Conservation (phyloP, 257 asterid species). For the Capsicum rhomboideum region DNA sequence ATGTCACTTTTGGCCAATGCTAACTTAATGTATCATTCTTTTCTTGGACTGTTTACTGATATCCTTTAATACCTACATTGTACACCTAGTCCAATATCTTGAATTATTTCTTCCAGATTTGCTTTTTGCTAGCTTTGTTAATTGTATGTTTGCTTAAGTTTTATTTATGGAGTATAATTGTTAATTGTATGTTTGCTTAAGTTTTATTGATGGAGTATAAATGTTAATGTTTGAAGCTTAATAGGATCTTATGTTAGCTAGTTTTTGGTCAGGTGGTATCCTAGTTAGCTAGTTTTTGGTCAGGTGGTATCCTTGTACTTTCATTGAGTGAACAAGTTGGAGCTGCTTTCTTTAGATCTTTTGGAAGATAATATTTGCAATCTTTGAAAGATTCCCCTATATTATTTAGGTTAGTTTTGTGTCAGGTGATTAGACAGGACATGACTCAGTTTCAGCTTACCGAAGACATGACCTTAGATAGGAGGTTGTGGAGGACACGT, state of each 20-base stretch:
- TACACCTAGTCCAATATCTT: not conserved
- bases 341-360: not conserved
- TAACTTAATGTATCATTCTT: not conserved
- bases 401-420: too few species aligned
- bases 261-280: not conserved
- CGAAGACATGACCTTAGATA: too few species aligned
- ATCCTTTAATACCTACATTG: not conserved
- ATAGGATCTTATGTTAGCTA: not conserved
- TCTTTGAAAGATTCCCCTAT: not conserved
- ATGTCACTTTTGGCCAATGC: not conserved
- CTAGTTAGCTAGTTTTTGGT: too few species aligned
- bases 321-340: not conserved
- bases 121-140: not conserved
- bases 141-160: not conserved
- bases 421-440: too few species aligned
- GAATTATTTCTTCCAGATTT: not conserved
- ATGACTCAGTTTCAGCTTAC: too few species aligned
- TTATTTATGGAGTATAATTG: not conserved
- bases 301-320: not conserved
- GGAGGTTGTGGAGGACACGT: too few species aligned
- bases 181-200: not conserved
- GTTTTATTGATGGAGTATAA: not conserved
- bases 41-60: not conserved
- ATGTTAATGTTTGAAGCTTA: not conserved
- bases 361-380: not conserved